Evolutionary conservation across 495 filamentous ascomycete genomes (phyloP).

Genomic region (Aspergillus heteromorphus): DNA sequence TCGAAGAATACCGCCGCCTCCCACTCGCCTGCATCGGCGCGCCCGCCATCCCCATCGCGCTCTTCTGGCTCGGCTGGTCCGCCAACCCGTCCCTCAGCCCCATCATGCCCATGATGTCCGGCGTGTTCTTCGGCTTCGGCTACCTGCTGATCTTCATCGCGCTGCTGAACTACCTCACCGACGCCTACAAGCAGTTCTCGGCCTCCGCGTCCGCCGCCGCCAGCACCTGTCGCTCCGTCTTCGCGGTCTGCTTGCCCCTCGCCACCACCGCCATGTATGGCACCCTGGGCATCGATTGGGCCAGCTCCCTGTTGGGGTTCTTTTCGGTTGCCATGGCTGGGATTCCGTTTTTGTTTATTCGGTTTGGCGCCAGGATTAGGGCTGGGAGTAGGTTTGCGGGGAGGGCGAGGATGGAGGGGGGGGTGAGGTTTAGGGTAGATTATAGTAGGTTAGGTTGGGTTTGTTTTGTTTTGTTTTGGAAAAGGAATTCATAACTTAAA

Average conservation of each 20-base stretch:
- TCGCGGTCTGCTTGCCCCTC: slow-evolving; percentile 56
- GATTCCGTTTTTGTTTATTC: slow-evolving; percentile 38
- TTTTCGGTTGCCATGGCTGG: slow-evolving; percentile 33
- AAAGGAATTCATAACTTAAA: no score
- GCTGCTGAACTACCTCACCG: slow-evolving; percentile 48
- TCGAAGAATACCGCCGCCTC: slow-evolving; percentile 58
- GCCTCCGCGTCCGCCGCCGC: slow-evolving; percentile 27
- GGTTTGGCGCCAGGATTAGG: slow-evolving; percentile 27
- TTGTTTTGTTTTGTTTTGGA: no score
- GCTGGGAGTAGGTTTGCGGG: slow-evolving; percentile 19
- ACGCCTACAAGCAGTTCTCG: slow-evolving; percentile 37
- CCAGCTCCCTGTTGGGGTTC: slow-evolving; percentile 43
- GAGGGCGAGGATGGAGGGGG: no score
- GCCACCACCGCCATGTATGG: slow-evolving; percentile 51
- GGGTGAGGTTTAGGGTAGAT: no score
- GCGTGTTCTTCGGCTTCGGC: slow-evolving; percentile 46
- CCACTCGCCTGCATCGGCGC: slow-evolving; percentile 49
- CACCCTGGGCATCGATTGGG: slow-evolving; percentile 55
- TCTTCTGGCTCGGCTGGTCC: slow-evolving; percentile 60
- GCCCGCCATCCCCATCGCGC: slow-evolving; percentile 43
- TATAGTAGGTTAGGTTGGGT: no score
- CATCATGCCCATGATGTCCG: slow-evolving; percentile 42
- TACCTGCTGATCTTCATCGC: slow-evolving; percentile 45
- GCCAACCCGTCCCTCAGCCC: slow-evolving; percentile 38
- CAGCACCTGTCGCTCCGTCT: slow-evolving; percentile 42